Percentiles rank a stretch among this genome's conserved stretches.
Evolutionary conservation across 2,329 filamentous ascomycete genomes (phyloP).

Genomic region (Colletotrichum sp.): DNA sequence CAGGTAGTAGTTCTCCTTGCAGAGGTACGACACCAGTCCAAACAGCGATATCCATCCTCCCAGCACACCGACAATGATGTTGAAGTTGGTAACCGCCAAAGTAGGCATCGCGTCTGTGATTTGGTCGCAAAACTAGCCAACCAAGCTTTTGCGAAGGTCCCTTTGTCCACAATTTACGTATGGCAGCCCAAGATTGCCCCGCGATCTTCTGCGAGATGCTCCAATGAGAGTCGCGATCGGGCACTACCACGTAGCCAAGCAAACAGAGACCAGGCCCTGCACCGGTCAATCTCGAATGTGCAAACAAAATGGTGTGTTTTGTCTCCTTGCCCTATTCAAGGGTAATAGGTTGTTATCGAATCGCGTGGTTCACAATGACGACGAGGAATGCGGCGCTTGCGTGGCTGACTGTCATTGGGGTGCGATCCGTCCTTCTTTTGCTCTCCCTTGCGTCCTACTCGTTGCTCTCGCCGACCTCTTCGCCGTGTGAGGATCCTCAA

Average conservation of each 20-base stretch:
- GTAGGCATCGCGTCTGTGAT: conserved; percentile 40
- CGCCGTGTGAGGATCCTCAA: background rate
- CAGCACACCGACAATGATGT: conserved; percentile 78
- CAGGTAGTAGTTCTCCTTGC: conserved; percentile 89
- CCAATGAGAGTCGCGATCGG: background rate
- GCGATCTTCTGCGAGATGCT: background rate
- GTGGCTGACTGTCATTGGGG: conserved; percentile 13
- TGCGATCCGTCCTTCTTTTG: background rate
- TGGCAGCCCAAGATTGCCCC: background rate
- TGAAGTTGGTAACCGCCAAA: conserved; percentile 59
- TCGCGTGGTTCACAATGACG: conserved; percentile 32
- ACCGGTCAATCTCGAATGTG: background rate
- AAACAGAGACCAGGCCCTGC: background rate
- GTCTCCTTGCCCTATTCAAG: background rate
- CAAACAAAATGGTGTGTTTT: background rate
- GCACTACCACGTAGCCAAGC: background rate
- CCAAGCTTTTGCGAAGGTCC: conserved; percentile 18
- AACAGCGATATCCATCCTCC: conserved; percentile 92
- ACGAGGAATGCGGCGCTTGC: background rate
- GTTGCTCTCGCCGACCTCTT: background rate
- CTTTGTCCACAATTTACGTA: background rate
- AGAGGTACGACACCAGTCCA: conserved; percentile 84
- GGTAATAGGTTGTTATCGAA: conserved; percentile 46
- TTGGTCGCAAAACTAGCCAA: background rate
- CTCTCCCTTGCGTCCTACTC: background rate